Evolutionary conservation across 176 grass and related monocot genomes (phyloP), one percentile per base, ranked within the genome.

Genomic region (Canna indica): DNA sequence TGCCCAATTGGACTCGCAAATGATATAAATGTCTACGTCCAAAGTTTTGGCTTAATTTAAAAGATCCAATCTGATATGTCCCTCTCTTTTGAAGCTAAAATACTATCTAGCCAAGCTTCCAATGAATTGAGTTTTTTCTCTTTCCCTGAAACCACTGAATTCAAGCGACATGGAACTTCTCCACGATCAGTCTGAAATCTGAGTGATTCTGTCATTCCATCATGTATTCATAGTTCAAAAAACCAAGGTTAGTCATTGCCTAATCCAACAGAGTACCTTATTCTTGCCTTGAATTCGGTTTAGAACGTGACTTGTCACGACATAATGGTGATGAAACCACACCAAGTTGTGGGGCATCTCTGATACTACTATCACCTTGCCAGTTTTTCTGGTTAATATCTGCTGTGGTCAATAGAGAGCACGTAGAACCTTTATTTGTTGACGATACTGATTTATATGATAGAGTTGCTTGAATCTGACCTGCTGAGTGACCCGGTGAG

Each of bases 311-410:
- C 59, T 32, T 33, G 22, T 54, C 17, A 73, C 20, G 45, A 35
- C 73, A 46, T 73, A 59, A 18, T 73, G 50, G 42, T 61, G 61
- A 59, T 44, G 77, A 71, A 64, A 68, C 53, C 28, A 17, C 59
- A 36, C 67, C 2, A 54, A 46, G 31, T 44, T 86, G 79, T 68
- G 81, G 73, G 31, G 57, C 73, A 15, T 53, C 44, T 35, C 22
- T 29, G 7, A 47, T 16, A 61, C 74, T 25, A 13, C 3, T 77
- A 26, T 46, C 44, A 65, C 16, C 90, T 77, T 79, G 62, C 90
- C 95, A 90, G 80, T 87, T 94, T 82, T 81, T 79, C 18, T 75
- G 62, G 73, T 63, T 53, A 83, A 87, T 71, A 87, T 99, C 82
- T 25, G 68, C 53, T 54, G 73, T 36, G 66, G 78, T 69, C 36